phyloP scores from a whole-genome alignment of 2,329 filamentous ascomycete genomes.

The Penicillium sp. region DNA sequence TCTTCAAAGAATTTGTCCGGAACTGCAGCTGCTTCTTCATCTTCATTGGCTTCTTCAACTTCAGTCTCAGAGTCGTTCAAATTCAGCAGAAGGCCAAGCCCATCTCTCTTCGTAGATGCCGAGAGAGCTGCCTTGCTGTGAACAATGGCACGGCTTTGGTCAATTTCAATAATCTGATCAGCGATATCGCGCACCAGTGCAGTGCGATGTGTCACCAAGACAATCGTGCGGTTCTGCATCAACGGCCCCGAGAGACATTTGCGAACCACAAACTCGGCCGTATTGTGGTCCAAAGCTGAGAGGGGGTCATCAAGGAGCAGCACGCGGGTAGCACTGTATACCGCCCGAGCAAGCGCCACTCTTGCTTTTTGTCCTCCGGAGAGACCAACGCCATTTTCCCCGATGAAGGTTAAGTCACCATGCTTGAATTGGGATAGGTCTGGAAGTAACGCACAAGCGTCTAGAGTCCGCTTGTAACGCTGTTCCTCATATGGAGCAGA shows the following conservation, averaged over 20 bases:
- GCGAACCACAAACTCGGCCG: conserved; percentile 65
- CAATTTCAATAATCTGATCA: conserved; percentile 73
- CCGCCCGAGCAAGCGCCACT: conserved; percentile 65
- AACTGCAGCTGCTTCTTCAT: conserved; percentile 58
- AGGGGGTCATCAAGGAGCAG: conserved; percentile 66
- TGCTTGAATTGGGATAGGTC: conserved; percentile 69
- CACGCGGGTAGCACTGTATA: conserved; percentile 62
- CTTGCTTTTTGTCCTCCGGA: conserved; percentile 67
- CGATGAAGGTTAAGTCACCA: conserved; percentile 67
- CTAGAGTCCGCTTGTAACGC: conserved; percentile 71
- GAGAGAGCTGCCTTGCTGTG: conserved; percentile 56
- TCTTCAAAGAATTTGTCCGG: conserved; percentile 81
- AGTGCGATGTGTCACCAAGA: conserved; percentile 69
- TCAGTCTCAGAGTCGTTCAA: conserved; percentile 26
- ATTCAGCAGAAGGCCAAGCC: conserved; percentile 34
- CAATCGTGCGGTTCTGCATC: conserved; percentile 58
- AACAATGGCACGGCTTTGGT: conserved; percentile 63
- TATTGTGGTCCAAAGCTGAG: conserved; percentile 68
- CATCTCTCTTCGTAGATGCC: conserved; percentile 47
- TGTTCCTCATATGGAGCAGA: conserved; percentile 70
- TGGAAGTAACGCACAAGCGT: conserved; percentile 66
- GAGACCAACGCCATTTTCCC: conserved; percentile 66
- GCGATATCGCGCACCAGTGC: conserved; percentile 77
- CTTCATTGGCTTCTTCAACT: conserved; percentile 42
- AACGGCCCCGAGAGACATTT: conserved; percentile 63